Conservation (phyloP, 441 rosid species). For the Brassica hybrid region DNA sequence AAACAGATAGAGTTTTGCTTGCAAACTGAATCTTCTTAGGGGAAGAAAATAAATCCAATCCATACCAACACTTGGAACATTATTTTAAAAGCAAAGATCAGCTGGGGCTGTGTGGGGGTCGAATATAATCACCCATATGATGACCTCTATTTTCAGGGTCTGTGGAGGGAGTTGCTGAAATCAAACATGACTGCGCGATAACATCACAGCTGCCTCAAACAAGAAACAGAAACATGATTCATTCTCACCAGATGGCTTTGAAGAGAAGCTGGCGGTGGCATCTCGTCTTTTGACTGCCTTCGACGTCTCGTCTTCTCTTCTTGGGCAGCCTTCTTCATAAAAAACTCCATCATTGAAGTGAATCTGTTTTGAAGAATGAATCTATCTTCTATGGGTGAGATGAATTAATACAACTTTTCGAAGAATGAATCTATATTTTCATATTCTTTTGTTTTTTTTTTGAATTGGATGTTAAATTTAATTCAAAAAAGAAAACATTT, state of each 20-base stretch:
- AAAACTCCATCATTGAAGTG: constrained; percentile 90
- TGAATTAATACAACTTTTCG: too few relatives aligned
- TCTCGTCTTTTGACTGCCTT: constrained; percentile 91
- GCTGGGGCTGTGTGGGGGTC: constrained; percentile 28
- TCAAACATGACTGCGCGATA: neutral
- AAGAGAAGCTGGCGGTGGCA: constrained; percentile 97
- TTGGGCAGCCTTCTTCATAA: constrained; percentile 89
- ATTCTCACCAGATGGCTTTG: constrained; percentile 60
- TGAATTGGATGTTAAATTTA: too few relatives aligned
- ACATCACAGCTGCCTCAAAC: constrained; percentile 25
- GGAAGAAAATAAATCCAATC: constrained; percentile 17
- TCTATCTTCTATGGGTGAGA: too few relatives aligned
- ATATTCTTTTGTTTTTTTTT: too few relatives aligned
- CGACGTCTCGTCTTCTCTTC: constrained; percentile 92
- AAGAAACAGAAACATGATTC: constrained; percentile 20
- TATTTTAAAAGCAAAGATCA: constrained; percentile 22
- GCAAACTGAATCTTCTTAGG: constrained; percentile 1
- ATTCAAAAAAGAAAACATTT: too few relatives aligned
- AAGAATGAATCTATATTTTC: too few relatives aligned
- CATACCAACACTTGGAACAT: constrained; percentile 22
- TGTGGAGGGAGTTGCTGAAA: constrained; percentile 33
- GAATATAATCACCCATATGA: constrained; percentile 99
- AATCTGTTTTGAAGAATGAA: too few relatives aligned
- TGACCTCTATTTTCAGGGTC: constrained; percentile 75
- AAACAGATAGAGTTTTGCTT: neutral